Evolutionary conservation across 2,329 filamentous ascomycete genomes (phyloP), one percentile per base, ranked within the genome.

Genomic region (Aspergillus piperis): DNA sequence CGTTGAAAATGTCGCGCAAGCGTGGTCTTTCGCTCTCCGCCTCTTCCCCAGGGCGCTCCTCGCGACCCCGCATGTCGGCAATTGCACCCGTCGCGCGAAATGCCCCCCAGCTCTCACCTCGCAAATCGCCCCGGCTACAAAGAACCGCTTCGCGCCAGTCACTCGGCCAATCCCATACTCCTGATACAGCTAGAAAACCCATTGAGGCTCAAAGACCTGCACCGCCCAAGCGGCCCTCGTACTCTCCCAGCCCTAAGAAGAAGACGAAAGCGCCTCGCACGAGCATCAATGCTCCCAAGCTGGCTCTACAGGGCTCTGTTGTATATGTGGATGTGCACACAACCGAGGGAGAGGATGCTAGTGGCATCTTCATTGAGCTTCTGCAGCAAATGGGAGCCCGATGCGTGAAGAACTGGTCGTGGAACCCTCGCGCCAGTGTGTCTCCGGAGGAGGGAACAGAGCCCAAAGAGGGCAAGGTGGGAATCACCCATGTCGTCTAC

Each of bases 401-500:
- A 49, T 92, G 90, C 68, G 84, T 93, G 47, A 90, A 88, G 75
- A 83, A 82, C 13, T 95, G 91, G 91, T 80, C 81, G 48, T 93
- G 90, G 88, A 89, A 88, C 69, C 86, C 86, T n/a, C 70, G 74
- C n/a, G 67, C 74, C 17, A 80, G 78, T 63, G 54, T 77, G 19
- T 75, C 72, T 5, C 75, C 73, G 6, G 68, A 69, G 17, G 74
- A 74, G 48, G 68, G 65, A 2, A 67, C 64, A n/a, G 71, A 74
- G 8, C 64, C 72, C 5, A 72, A 70, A 52, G 71, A 76, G 13
- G 68, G 70, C 52, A 89, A 87, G 72, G 80, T 91, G 61, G 90
- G 88, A 5, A 91, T 96, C 68, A 96, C 92, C 0, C 92, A 96
- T 71, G 90, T 96, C 7, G 86, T 96, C 6, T 96, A 88, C 81